Base-by-base conservation (phyloP, 495 filamentous ascomycete genomes). In the Annulohypoxylon maeteangense region DNA sequence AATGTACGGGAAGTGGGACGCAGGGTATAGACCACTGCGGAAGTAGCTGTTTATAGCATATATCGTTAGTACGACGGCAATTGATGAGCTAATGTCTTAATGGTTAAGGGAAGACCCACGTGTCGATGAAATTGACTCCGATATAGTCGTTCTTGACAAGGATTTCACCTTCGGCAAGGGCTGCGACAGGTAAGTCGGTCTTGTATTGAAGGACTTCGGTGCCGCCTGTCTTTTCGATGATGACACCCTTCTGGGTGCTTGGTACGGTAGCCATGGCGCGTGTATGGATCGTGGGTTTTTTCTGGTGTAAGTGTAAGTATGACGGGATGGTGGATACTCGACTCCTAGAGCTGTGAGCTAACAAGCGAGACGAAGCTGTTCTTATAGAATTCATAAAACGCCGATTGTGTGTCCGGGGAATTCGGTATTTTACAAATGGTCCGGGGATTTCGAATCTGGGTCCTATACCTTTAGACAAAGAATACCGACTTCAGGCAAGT, bases 121-220 rank as follows among this genome's bases (percentile, higher is more conserved):
- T 92, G 75, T 92, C 91, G 77, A 98, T 97, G 81, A 89, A 98
- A 80, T 98, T 97, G 59, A 98, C 83, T 16, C 95, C 95, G 47
- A 92, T 86, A 51, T 88, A 91, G 61, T 92, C 88, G 76, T 98
- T 98, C 79, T 92, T 92, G 50, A 98, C 87, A 2, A 98, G 86
- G 29, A 98, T 67, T 64, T 98, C 85, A 50, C 89, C 90, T 44
- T 90, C 88, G 56, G 87, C 80, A 29, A 90, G 88, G 23, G 83
- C 81, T 0, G 95, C 93, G 8, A 97, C 89, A 20, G 93, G 93
- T 4, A 94, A 76, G 71, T 93, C 87, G 51, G 89, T 88, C 75
- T 85, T 90, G 80, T 91, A 89, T 70, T 94, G 79, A 20, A 98
- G 83, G 31, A 94, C 93, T 55, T 96, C 92, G 4, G 86, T 80